A percentile compares a stretch with the other conserved stretches of the same genome.
phyloP scores from a whole-genome alignment of 2,329 filamentous ascomycete species.

The Colletotrichum spinosum region DNA sequence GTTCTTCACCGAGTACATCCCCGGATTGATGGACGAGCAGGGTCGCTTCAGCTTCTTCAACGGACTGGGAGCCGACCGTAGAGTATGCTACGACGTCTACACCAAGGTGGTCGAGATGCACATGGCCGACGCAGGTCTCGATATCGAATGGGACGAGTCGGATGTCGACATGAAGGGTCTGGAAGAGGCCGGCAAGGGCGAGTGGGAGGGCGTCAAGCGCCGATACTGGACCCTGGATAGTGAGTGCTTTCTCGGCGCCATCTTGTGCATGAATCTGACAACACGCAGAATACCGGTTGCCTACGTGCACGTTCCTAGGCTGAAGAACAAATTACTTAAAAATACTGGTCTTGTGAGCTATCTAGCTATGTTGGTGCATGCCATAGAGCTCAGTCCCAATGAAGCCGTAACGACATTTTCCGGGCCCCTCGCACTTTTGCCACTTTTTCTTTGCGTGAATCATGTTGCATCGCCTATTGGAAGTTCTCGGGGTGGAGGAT shows the following conservation, averaged over 20 bases:
- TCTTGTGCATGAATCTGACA: constrained; percentile 3
- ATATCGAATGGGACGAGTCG: constrained; percentile 87
- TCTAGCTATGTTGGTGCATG: constrained; percentile 24
- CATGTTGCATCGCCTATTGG: constrained; percentile 45
- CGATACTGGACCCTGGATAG: constrained; percentile 90
- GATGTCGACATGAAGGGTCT: constrained; percentile 76
- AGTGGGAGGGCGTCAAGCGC: constrained; percentile 90
- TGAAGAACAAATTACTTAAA: constrained; percentile 48
- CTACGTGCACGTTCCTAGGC: constrained; percentile 79
- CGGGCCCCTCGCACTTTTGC: not conserved
- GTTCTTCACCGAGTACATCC: constrained; percentile 91
- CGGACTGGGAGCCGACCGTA: constrained; percentile 90
- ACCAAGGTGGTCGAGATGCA: constrained; percentile 93
- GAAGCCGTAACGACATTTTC: constrained; percentile 5
- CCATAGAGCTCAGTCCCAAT: constrained; percentile 16
- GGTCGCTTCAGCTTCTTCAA: constrained; percentile 91
- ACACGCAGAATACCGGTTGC: constrained; percentile 73
- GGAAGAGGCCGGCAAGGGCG: constrained; percentile 73
- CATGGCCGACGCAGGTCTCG: constrained; percentile 86
- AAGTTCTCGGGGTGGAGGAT: constrained; percentile 75
- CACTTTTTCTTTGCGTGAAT: constrained; percentile 37
- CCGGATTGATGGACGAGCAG: constrained; percentile 77
- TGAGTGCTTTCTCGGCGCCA: constrained; percentile 50
- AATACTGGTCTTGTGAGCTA: constrained; percentile 24
- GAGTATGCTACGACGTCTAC: constrained; percentile 97